These are phyloP conservation scores for Pisolithus marmoratus DNA, from an alignment of 768 basidiomycete genomes.

Conservation along the genomic window DNA sequence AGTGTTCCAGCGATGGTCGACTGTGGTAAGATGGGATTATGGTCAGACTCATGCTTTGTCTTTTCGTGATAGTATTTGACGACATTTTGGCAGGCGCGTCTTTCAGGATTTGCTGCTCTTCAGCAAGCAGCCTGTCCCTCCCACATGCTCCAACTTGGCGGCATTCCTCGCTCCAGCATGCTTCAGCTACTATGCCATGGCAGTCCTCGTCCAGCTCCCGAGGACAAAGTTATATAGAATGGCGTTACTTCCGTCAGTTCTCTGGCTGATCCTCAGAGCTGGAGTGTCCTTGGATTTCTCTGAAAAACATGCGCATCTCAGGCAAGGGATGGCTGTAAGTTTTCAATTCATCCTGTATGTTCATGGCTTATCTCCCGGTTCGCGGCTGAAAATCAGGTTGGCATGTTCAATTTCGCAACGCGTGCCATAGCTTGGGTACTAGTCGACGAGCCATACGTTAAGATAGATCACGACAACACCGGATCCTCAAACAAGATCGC, in stretches of 20 bases:
- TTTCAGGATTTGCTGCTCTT: not conserved
- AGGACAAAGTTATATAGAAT: conserved; percentile 23
- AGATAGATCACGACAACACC: not conserved
- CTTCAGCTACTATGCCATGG: not conserved
- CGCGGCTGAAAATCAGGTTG: conserved; percentile 6
- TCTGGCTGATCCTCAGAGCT: conserved; percentile 38
- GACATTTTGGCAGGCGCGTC: not conserved
- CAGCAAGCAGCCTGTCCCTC: not conserved
- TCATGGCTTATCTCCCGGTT: conserved; percentile 1
- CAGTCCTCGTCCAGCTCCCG: not conserved
- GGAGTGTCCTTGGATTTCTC: conserved; percentile 11
- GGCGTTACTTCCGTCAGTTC: conserved; percentile 39
- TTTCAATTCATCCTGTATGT: not conserved
- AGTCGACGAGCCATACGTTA: conserved; percentile 6
- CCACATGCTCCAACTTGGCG: not conserved
- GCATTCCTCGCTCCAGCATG: not conserved
- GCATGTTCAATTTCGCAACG: conserved; percentile 20
- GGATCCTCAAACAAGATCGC: not conserved
- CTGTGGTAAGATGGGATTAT: too few relatives aligned
- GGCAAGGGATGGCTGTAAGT: conserved; percentile 6
- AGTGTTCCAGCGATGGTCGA: too few relatives aligned
- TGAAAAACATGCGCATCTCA: not conserved
- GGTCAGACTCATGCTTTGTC: too few relatives aligned
- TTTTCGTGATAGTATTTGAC: too few relatives aligned
- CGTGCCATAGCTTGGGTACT: conserved; percentile 22